Base-by-base conservation (phyloP, 306 rosid genomes). In the Pyrus bretschneideri region DNA sequence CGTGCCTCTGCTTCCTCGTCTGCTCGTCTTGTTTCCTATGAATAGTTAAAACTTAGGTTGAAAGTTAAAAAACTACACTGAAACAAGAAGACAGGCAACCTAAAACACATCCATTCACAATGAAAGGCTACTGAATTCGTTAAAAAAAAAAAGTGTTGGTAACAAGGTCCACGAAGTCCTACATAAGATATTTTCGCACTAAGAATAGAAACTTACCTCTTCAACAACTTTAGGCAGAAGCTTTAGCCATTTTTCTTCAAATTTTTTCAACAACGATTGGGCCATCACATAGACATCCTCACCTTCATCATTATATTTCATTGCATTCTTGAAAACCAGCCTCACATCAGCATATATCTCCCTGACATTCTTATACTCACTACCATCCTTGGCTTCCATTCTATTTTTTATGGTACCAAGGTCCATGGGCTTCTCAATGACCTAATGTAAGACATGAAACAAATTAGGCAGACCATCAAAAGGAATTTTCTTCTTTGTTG, bases 351-450 rank as follows among this genome's bases (percentile, higher is more conserved):
- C 85, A 83, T 91, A 90, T 77, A 92, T 83, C 73, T 94, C 98
- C 23, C 95, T 87, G 29, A 94, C 95, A 84, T 89, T 88, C 85
- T 84, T 94, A 81, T 94, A 94, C 59, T 86, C 96, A 61, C 86
- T 81, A 66, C 91, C 93, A 81, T 91, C 95, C 83, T 86, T 89
- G 40, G 89, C 84, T 76, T 90, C 97, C 95, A 92, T 92, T 81
- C 85, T 93, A 83, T 85, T 86, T 82, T 88, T 90, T 80, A 91
- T 85, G 40, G 98, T 92, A 70, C 90, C 82, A 70, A 94, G 88
- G 88, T 94, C 98, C 98, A 94, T 94, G 77, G 98, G 98, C 86
- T 92, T 94, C 83, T 94, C 93, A 89, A 94, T 94, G 73, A 94
- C 91, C 98, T 94, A 82, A 23, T 44, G 54, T 38, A 81, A 75